Conservation (phyloP, 2,329 filamentous ascomycete species). For the Penicillium olsonii region DNA sequence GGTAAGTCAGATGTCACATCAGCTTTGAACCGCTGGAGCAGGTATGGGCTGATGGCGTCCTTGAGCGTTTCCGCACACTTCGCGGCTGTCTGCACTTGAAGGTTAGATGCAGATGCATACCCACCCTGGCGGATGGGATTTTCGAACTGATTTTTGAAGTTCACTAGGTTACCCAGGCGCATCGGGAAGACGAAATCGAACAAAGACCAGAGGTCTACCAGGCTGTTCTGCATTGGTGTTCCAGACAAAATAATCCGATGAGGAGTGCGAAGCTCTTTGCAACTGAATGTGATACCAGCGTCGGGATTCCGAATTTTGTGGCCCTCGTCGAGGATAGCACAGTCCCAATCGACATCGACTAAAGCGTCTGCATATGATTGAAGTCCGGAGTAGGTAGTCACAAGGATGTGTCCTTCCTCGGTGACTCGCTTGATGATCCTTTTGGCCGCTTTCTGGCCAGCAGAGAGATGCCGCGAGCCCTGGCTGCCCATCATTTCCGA, state of each 20-base stretch:
- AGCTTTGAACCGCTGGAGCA: conserved; percentile 87
- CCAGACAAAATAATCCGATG: conserved; percentile 93
- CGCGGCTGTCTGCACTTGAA: conserved; percentile 91
- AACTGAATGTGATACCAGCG: conserved; percentile 89
- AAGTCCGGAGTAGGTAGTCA: conserved; percentile 95
- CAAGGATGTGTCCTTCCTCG: conserved; percentile 83
- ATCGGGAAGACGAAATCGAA: conserved; percentile 98
- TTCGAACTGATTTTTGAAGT: conserved; percentile 89
- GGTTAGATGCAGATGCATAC: conserved; percentile 90
- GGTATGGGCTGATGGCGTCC: conserved; percentile 88
- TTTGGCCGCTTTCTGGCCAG: conserved; percentile 69
- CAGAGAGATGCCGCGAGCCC: conserved; percentile 40
- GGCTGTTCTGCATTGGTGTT: conserved; percentile 96
- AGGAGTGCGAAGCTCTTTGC: conserved; percentile 87
- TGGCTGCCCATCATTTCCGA: conserved; percentile 55
- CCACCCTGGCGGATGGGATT: conserved; percentile 90
- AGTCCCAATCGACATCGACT: conserved; percentile 84
- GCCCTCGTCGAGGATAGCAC: conserved; percentile 92
- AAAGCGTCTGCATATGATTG: conserved; percentile 85
- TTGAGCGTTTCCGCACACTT: conserved; percentile 93
- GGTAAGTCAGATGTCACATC: conserved; percentile 93
- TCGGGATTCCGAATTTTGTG: conserved; percentile 98
- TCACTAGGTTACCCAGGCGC: conserved; percentile 86
- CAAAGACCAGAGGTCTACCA: conserved; percentile 92
- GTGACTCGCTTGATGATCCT: conserved; percentile 81